Conservation (phyloP, 225 moss, liverwort and hornwort species). For the Thuidium tamariscinum region DNA sequence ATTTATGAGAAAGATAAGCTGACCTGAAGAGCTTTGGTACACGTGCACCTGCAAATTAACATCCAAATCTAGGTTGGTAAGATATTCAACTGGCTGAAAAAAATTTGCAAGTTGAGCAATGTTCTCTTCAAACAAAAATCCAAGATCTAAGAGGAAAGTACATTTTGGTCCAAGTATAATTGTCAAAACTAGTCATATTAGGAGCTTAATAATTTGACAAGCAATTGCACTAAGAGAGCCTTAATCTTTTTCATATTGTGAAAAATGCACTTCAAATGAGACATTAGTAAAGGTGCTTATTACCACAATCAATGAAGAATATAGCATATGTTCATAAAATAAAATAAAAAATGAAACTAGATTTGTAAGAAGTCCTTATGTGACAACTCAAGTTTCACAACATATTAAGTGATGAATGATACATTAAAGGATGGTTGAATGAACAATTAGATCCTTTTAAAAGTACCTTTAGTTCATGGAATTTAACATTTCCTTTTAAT, state of each 20-base stretch:
- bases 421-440: not conserved
- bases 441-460: not conserved
- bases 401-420: not conserved
- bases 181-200: too few relatives aligned
- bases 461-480: not conserved
- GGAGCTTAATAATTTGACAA: fast-evolving
- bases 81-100: not conserved
- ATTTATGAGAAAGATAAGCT: not conserved
- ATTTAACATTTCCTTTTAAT: not conserved
- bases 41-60: constrained; percentile 10
- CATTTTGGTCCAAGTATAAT: not conserved
- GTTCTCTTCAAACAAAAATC: not conserved
- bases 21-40: constrained; percentile 18
- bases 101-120: too few relatives aligned
- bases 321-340: too few relatives aligned
- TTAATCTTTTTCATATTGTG: not conserved
- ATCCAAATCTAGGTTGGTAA: not conserved
- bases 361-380: not conserved
- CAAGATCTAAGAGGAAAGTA: not conserved
- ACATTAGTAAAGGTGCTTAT: not conserved
- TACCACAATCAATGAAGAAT: not conserved
- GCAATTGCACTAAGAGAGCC: too few relatives aligned
- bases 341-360: not conserved
- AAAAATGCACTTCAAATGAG: not conserved
- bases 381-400: not conserved